phyloP scores from a whole-genome alignment of 345 rosid species.

The Gossypium sturtianum region DNA sequence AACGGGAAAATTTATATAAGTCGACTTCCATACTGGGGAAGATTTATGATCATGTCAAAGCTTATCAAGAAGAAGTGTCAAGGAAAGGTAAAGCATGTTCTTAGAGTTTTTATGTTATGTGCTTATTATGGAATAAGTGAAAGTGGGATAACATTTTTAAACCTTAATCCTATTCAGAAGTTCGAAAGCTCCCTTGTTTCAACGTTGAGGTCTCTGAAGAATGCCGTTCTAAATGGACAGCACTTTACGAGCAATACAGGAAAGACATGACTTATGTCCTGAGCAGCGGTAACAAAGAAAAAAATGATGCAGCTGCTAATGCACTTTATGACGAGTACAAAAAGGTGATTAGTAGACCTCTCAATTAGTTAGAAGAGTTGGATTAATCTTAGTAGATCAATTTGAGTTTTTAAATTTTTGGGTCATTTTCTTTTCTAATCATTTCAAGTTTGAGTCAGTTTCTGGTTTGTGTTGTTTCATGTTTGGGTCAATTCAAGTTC shows the following conservation, averaged over 20 bases:
- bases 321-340: conserved; percentile 40
- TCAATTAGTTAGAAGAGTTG: no score
- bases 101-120: not conserved
- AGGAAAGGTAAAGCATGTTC: conserved; percentile 21
- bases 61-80: conserved; percentile 21
- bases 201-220: conserved; percentile 16
- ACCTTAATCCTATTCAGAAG: conserved; percentile 24
- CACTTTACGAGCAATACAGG: conserved; percentile 35
- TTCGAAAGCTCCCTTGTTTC: conserved; percentile 49
- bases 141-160: not conserved
- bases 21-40: conserved; percentile 63
- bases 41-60: conserved; percentile 44
- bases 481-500: no score
- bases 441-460: no score
- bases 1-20: conserved; percentile 26
- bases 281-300: not conserved
- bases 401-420: no score
- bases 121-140: not conserved
- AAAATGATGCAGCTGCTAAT: conserved; percentile 19
- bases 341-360: conserved; percentile 34
- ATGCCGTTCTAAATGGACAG: conserved; percentile 28
- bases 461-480: no score
- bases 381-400: no score
- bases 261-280: conserved; percentile 41
- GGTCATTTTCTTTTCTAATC: no score